phyloP scores from a whole-genome alignment of 2,329 filamentous ascomycete species.

The Neopestalotiopsis clavispora region DNA sequence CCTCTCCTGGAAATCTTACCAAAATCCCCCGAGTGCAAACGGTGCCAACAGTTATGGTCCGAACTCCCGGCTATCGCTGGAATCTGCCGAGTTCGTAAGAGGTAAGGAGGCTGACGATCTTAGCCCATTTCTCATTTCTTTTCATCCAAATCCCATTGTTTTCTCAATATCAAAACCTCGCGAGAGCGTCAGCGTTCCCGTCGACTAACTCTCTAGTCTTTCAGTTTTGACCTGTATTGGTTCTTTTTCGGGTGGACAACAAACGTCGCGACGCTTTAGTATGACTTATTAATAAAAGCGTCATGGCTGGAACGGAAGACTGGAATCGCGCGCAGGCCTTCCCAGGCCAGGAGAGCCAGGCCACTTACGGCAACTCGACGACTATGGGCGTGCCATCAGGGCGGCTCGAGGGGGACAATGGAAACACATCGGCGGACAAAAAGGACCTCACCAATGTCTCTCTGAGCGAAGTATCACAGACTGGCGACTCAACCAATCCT shows the following conservation, averaged over 20 bases:
- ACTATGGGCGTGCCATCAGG: not conserved
- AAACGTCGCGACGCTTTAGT: not conserved
- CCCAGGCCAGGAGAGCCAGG: not conserved
- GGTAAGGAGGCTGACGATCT: not conserved
- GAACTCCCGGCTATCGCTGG: not conserved
- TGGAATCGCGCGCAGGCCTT: not conserved
- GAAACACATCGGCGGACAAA: not conserved
- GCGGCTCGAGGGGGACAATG: not conserved
- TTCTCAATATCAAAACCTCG: not conserved
- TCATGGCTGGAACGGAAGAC: not conserved
- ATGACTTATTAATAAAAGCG: not conserved
- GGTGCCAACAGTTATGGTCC: not conserved
- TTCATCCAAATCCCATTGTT: not conserved
- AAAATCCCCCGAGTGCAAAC: not conserved
- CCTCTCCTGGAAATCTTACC: not conserved
- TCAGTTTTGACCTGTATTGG: not conserved
- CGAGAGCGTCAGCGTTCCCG: not conserved
- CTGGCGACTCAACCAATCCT: constrained; percentile 7
- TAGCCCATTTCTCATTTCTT: not conserved
- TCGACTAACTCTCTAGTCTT: not conserved
- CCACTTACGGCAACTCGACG: not conserved
- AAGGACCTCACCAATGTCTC: constrained; percentile 20
- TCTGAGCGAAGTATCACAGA: constrained; percentile 20
- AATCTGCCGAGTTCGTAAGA: not conserved
- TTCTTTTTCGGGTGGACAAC: not conserved